Evolutionary conservation across 352 stramenopile species (phyloP), one percentile per base, ranked within the genome.

Genomic region (Phytophthora vignae): DNA sequence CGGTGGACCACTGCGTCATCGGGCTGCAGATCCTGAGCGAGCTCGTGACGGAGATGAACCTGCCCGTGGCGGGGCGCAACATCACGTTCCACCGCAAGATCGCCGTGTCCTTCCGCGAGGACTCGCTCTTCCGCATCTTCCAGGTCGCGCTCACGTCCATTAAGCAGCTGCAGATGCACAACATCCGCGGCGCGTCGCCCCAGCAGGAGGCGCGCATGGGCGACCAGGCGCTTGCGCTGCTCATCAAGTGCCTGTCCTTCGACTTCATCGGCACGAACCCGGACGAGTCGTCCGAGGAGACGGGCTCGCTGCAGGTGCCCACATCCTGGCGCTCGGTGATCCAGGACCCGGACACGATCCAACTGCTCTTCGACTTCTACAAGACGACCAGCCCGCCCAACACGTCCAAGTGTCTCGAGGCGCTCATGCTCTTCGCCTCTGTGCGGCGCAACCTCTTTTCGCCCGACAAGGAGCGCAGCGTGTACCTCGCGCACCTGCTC

Each of bases 211-310:
- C 83, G n/a, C 88, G 92, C 14, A 92, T 99, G 74, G 92, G 93
- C 19, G 94, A 99, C 74, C 94, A 98, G 57, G 90, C 96, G 22
- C 83, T 99, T 12, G 79, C 87, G 22, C 82, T 99, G 33, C 85
- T 90, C 21, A 97, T 98, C 60, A 96, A 98, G 65, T 99, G 96
- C 79, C 77, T 99, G 27, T 98, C 93, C 11, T 99, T 99, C 84
- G 98, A 99, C 78, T 99, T 99, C 78, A 99, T 99, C 64, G 98
- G 98, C 38, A 99, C 97, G 8, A 99, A 99, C 79, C 95, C 97
- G 12, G 97, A 99, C 70, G 97, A 99, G 80, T 99, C 94, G 0
- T 95, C 96, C 0, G 97, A 99, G 64, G 97, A 99, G 61, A 97
- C 98, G 14, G 97, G 97, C 5, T 99, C 98, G 7, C 94, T 99